Base-by-base conservation (phyloP, 148 eudicot genomes). In the Mesembryanthemum crystallinum region DNA sequence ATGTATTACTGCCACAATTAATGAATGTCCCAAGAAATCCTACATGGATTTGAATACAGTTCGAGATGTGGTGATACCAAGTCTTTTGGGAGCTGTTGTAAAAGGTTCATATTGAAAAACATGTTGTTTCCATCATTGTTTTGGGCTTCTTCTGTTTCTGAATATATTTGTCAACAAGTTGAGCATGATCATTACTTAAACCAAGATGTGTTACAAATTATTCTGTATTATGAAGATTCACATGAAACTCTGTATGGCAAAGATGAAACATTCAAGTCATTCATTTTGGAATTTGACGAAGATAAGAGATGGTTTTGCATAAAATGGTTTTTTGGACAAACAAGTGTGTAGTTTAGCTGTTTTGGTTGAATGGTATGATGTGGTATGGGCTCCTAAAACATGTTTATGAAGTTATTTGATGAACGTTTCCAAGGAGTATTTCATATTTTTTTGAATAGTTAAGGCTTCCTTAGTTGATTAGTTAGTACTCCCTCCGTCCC, bases 61-160 rank as follows among this genome's bases (percentile, higher is more conserved):
- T 79, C 86, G 80, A 71, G 88, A 91, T 49, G 54, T 82, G 81
- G 89, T 89, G 80, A 82, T 85, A 61, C 97, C 98, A 2, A 70
- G 76, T 77, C 94, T 93, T 73, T 85, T 93, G 61, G 73, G 82
- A 55, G 85, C 85, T 32, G 86, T 89, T 5, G 77, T 92, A 62
- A 92, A 92, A 92, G 96, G 98, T 92, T 47, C 51, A 47, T 63
- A 59, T 37, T 47, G 54, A 4, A 58, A 39, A 18, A 21, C 32
- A n/a, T 14, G 51, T 24, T 18, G 5, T 49, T 54, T 72, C 59
- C 1, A 5, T 54, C 4, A 54, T 17, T 4, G 59, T 54, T 4
- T 27, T 25, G 64, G 29, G 28, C 66, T 39, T 59, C 28, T 21
- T 45, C 29, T 28, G 18, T 61, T 73, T 42, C 65, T 15, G 24